Conservation (phyloP, 768 basidiomycete species). For the Arthromyces matolae region DNA sequence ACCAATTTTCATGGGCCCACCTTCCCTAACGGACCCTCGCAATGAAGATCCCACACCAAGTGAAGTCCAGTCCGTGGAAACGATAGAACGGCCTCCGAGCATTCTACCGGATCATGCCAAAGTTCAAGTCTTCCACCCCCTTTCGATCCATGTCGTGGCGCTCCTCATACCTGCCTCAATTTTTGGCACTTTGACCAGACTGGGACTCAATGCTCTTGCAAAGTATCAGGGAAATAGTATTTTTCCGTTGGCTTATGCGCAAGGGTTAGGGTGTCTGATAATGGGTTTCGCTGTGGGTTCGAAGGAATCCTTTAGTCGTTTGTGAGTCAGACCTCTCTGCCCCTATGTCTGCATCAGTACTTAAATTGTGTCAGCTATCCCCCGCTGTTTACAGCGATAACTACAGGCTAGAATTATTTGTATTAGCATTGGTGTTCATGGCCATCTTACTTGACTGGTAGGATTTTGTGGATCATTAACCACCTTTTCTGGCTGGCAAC, state of each 20-base stretch:
- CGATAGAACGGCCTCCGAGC: constrained; percentile 33
- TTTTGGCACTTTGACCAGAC: constrained; percentile 77
- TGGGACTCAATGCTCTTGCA: constrained; percentile 73
- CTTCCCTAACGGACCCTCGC: constrained; percentile 5
- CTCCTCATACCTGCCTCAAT: constrained; percentile 80
- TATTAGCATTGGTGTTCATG: background rate
- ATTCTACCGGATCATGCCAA: constrained; percentile 27
- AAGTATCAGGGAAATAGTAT: constrained; percentile 73
- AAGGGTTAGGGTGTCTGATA: constrained; percentile 83
- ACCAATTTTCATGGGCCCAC: constrained; percentile 2
- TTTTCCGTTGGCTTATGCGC: constrained; percentile 81
- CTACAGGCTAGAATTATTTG: constrained; percentile 57
- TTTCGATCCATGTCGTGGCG: constrained; percentile 60
- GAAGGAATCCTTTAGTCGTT: constrained; percentile 68
- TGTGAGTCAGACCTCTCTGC: constrained; percentile 50
- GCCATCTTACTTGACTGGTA: constrained; percentile 20
- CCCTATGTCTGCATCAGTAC: too few relatives aligned
- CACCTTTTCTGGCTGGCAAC: constrained; percentile 95
- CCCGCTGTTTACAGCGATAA: constrained; percentile 82
- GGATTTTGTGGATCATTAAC: constrained; percentile 96
- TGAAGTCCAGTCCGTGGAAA: constrained; percentile 26
- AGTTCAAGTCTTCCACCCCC: constrained; percentile 41
- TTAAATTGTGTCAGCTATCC: constrained; percentile 58
- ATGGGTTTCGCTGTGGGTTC: constrained; percentile 80
- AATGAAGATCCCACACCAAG: constrained; percentile 9